Evolutionary conservation across 805 yeast species (phyloP), one percentile per base, ranked within the genome.

Genomic region (Sugiyamaella smithiae): DNA sequence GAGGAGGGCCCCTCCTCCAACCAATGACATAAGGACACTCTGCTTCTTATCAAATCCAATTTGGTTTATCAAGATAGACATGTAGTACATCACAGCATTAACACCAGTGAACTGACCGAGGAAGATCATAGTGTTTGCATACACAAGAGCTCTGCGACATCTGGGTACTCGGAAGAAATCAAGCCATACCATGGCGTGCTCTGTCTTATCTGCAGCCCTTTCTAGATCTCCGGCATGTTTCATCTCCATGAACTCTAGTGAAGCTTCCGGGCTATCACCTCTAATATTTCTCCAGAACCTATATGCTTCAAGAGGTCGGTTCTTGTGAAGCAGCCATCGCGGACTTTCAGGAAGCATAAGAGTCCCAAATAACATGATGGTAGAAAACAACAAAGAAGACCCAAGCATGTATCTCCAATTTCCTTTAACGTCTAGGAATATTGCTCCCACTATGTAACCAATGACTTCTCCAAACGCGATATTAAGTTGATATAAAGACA

Each of bases 371-470:
- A 78, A 66, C 58, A 81, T 65, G 17, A 73, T 53, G 1, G 82
- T 73, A 16, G 84, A 78, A 59, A 79, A 80, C 2, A 81, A 72
- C 36, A 81, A 65, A 2, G 85, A 78, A 1, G 84, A 78, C 14
- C 86, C 86, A 20, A 81, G 71, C 79, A 80, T 81, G 63, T 59
- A 80, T 59, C 86, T 70, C 87, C 87, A 81, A 20, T 82, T 84
- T 28, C 77, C 80, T 2, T 65, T 53, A 7, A 80, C 81, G 16
- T 70, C 72, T 51, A 72, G 77, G 64, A 81, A 81, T 16, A 81
- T 78, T 7, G 83, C 85, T 37, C 82, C 81, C 48, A 79, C 71
- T 3, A 83, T 82, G 56, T 74, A 82, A 16, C 87, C 86, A 29
- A 81, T 57, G 11, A 81, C 81, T 60, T 81, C 86, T 48, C 87